These are phyloP conservation scores for Taphrina communis DNA, from an alignment of 1,139 yeast genomes.

Conservation along the genomic window DNA sequence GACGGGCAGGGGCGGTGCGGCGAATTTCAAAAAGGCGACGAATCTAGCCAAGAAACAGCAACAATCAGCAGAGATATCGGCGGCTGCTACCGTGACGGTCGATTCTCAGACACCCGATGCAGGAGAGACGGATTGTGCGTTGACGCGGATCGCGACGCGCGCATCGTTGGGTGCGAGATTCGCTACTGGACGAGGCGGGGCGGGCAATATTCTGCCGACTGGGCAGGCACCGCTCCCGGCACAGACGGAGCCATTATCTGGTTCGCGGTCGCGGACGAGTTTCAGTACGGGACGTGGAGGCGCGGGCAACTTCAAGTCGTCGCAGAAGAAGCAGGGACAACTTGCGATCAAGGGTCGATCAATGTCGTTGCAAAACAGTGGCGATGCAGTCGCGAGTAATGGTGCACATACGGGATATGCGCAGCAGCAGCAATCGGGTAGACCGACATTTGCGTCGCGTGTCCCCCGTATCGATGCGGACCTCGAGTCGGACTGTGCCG, in stretches of 20 bases:
- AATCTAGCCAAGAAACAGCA: constrained; percentile 10
- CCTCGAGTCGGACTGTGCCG: constrained; percentile 15
- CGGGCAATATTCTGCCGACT: constrained; percentile 33
- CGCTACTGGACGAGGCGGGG: constrained; percentile 38
- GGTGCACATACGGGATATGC: neutral
- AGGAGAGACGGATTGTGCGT: constrained; percentile 5
- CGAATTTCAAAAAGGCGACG: constrained; percentile 27
- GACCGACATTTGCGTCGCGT: constrained; percentile 19
- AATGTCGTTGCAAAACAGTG: neutral
- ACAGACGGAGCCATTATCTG: constrained; percentile 5
- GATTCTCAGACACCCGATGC: neutral
- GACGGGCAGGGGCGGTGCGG: constrained; percentile 31
- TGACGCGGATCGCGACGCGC: constrained; percentile 32
- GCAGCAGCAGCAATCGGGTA: neutral
- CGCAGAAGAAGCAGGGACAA: neutral
- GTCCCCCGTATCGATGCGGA: constrained; percentile 37
- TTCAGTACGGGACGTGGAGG: constrained; percentile 32
- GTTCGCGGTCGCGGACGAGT: constrained; percentile 9
- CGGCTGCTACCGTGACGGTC: neutral
- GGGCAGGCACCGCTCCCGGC: constrained; percentile 25
- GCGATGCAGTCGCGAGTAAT: neutral
- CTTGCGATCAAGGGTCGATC: neutral
- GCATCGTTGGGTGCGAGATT: constrained; percentile 31
- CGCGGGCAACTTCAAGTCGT: constrained; percentile 27
- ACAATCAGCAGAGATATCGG: neutral